phyloP scores from a whole-genome alignment of 2,329 filamentous ascomycete species.

The Fusarium gaditjirri region DNA sequence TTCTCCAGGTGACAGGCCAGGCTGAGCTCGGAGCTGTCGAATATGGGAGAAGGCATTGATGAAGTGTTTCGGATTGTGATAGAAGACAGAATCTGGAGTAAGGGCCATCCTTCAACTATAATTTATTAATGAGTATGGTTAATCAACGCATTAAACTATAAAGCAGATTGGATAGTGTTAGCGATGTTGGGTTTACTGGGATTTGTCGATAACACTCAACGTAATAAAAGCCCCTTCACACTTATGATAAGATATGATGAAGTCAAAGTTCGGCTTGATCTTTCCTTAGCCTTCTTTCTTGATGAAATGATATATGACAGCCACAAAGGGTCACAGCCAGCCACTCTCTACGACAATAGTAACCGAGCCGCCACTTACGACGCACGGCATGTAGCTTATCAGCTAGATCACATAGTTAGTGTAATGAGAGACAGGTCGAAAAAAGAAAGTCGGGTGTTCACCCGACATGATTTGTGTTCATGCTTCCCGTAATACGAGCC shows the following conservation, averaged over 20 bases:
- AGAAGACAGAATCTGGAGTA: not conserved
- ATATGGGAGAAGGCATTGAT: not conserved
- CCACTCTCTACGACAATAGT: not conserved
- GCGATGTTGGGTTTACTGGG: too few species aligned
- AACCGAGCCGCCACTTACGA: not conserved
- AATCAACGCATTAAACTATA: too few species aligned
- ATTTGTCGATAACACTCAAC: too few species aligned
- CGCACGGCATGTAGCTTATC: not conserved
- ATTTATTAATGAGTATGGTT: too few species aligned
- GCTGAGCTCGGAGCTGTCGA: not conserved
- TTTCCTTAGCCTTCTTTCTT: rapidly evolving
- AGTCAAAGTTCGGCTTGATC: too few species aligned
- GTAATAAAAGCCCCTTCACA: not conserved
- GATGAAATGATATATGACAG: not conserved
- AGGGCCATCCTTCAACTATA: rapidly evolving
- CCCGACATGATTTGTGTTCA: rapidly evolving
- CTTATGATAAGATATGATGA: not conserved
- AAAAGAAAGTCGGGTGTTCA: rapidly evolving
- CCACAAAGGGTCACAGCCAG: too few species aligned
- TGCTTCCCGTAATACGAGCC: rapidly evolving
- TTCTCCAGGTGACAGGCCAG: rapidly evolving
- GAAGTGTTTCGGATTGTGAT: not conserved
- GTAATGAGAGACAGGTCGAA: rapidly evolving
- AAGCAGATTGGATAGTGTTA: too few species aligned
- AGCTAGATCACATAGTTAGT: not conserved